These are phyloP conservation scores for Przewalskia tangutica DNA, from an alignment of 257 asterid genomes.

Conservation along the genomic window DNA sequence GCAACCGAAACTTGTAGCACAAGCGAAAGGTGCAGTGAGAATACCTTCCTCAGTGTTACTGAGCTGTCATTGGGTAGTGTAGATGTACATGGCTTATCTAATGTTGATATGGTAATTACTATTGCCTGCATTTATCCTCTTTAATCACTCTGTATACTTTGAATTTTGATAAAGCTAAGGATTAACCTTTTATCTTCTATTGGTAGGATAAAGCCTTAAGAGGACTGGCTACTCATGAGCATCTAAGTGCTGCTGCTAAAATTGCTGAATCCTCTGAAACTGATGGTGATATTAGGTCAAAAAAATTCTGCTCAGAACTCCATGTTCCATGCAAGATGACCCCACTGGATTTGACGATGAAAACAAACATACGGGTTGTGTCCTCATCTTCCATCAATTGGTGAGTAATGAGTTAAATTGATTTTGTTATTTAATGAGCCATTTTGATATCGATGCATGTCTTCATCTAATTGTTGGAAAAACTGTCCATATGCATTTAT, in stretches of 20 bases:
- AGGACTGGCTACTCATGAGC: constrained; percentile 55
- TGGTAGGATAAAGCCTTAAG: constrained; percentile 72
- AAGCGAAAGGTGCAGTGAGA: constrained; percentile 24
- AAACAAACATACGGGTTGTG: constrained; percentile 55
- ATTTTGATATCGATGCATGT: not conserved
- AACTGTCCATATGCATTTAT: not conserved
- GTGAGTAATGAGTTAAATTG: constrained; percentile 29
- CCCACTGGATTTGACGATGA: constrained; percentile 84
- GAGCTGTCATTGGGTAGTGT: constrained; percentile 30
- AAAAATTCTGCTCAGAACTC: constrained; percentile 40
- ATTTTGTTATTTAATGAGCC: not conserved
- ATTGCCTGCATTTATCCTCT: not conserved
- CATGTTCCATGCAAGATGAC: constrained; percentile 44
- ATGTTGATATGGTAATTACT: constrained; percentile 66
- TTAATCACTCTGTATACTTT: constrained; percentile 1
- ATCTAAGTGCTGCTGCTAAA: constrained; percentile 34
- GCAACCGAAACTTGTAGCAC: constrained; percentile 24
- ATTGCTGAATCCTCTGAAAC: constrained; percentile 26
- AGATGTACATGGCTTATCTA: constrained; percentile 31
- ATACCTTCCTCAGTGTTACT: constrained; percentile 52
- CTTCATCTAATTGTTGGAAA: not conserved
- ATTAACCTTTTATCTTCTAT: constrained; percentile 1
- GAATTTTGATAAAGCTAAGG: constrained; percentile 2
- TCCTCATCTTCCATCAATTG: constrained; percentile 73
- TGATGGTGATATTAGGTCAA: constrained; percentile 18